phyloP scores from a whole-genome alignment of 1,284 basidiomycete genomes.

The Ceratobasidium sp. region DNA sequence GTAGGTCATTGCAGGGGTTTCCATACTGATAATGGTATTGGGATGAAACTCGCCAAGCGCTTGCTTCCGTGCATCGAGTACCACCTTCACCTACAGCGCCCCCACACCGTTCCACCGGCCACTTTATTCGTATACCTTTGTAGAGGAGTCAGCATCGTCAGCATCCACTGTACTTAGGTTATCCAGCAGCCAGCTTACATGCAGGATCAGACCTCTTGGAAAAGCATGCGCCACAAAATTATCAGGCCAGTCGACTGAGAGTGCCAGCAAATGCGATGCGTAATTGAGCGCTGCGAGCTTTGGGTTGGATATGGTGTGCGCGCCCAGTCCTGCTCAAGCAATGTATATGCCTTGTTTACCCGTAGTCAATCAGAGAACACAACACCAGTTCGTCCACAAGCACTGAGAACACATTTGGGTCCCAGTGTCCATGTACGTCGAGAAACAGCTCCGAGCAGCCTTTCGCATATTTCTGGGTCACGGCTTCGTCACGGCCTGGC shows the following conservation, averaged over 20 bases:
- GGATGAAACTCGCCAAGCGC: not conserved
- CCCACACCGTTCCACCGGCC: not conserved
- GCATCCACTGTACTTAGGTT: not conserved
- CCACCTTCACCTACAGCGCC: not conserved
- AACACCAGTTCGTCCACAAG: not conserved
- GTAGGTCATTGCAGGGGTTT: not conserved
- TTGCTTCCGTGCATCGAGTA: not conserved
- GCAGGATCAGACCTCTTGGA: not conserved
- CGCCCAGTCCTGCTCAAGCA: not conserved
- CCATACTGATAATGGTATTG: no score
- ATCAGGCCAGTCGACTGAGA: not conserved
- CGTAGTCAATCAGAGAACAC: slow-evolving; percentile 10
- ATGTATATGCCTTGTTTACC: not conserved
- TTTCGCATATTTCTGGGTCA: not conserved
- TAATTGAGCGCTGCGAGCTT: not conserved
- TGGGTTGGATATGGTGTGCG: not conserved
- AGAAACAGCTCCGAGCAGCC: not conserved
- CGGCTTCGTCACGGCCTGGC: not conserved
- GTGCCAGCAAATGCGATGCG: not conserved
- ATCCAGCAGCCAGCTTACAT: not conserved
- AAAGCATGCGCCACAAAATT: not conserved
- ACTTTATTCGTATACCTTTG: not conserved
- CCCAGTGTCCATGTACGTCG: not conserved
- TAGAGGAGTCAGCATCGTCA: not conserved
- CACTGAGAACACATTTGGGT: not conserved